Percentiles rank a stretch among this genome's conserved stretches.
phyloP scores from a whole-genome alignment of 768 basidiomycete genomes.

The Termitomyces sp. region DNA sequence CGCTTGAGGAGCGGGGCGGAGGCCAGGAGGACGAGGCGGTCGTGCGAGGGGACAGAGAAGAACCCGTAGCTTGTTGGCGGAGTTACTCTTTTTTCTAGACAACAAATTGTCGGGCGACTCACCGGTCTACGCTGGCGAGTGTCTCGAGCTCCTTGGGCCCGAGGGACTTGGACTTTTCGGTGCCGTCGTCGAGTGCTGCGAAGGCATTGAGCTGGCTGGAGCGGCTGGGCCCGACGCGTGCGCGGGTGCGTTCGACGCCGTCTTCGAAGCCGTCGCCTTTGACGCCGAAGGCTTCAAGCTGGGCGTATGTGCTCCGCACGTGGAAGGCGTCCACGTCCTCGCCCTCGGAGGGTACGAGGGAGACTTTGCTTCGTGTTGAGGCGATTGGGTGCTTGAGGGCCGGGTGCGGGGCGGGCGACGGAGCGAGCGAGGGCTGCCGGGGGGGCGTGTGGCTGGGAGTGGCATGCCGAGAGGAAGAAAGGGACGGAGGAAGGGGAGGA shows the following conservation, averaged over 20 bases:
- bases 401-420: slow-evolving; percentile 16
- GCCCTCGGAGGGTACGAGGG: slow-evolving; percentile 67
- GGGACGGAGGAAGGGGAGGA: slow-evolving; percentile 27
- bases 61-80: slow-evolving; percentile 76
- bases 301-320: slow-evolving; percentile 83
- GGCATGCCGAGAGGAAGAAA: slow-evolving; percentile 20
- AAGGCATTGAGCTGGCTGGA: slow-evolving; percentile 56
- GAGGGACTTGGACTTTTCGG: slow-evolving; percentile 62
- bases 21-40: slow-evolving; percentile 73
- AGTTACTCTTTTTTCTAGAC: slow-evolving; percentile 6
- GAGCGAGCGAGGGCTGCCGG: slow-evolving; percentile 17
- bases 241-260: slow-evolving; percentile 89
- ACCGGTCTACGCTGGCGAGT: slow-evolving; percentile 84
- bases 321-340: slow-evolving; percentile 82
- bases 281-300: slow-evolving; percentile 86
- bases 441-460: slow-evolving; percentile 24
- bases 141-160: slow-evolving; percentile 69
- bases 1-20: slow-evolving; percentile 58
- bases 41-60: slow-evolving; percentile 74
- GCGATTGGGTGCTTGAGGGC: slow-evolving; percentile 29
- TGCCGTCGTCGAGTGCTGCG: slow-evolving; percentile 47
- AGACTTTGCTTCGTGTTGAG: slow-evolving; percentile 43
- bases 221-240: slow-evolving; percentile 50
- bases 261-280: slow-evolving; percentile 93
- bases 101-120: slow-evolving; percentile 21